Base-by-base conservation (phyloP, 2,329 filamentous ascomycete species). In the Apiospora phragmitis region DNA sequence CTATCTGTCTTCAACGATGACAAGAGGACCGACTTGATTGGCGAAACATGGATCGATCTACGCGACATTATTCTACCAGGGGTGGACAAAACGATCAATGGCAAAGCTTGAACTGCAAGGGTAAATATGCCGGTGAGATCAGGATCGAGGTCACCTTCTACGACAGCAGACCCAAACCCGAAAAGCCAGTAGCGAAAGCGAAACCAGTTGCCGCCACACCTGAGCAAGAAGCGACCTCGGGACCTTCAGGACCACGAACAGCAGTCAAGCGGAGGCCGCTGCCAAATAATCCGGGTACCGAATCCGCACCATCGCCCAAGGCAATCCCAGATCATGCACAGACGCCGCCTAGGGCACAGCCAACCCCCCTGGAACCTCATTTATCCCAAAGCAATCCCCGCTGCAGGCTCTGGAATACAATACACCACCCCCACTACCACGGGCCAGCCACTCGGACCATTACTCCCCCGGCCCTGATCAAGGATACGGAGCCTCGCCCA, bases 1-100 rank as follows among this genome's bases (percentile, higher is more conserved):
- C 88, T 98, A 21, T 98, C 95, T 3, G 90, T 98, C 7, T 99
- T 99, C 84, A 98, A 97, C 79, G 96, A 99, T 78, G 96, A 99
- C 83, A 98, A 98, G 85, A 97, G 93, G 84, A 98, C 95, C 0
- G 96, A 99, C 75, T 83, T 99, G 74, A 98, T 99, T 76, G 96
- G 96, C 74, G 96, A 99, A 82, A 91, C 93, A 8, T 98, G 94
- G 92, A 89, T 98, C 71, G 92, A 93, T 78, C 86, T 99, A 71
- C 90, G 91, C 75, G 88, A 90, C 75, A 93, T 99, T 76, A 89
- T 99, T 73, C 87, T 95, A 26, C 86, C 91, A 1, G 95, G 96
- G 96, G 96, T 67, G 95, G 96, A n/a, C 94, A 98, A 82, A 94
- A 89, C 78, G 96, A 99, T 81, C 86, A 94, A 70, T 99, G 96